Base-by-base conservation (phyloP, 371 early-diverging fungal genomes). In the Mucor saturninus region DNA sequence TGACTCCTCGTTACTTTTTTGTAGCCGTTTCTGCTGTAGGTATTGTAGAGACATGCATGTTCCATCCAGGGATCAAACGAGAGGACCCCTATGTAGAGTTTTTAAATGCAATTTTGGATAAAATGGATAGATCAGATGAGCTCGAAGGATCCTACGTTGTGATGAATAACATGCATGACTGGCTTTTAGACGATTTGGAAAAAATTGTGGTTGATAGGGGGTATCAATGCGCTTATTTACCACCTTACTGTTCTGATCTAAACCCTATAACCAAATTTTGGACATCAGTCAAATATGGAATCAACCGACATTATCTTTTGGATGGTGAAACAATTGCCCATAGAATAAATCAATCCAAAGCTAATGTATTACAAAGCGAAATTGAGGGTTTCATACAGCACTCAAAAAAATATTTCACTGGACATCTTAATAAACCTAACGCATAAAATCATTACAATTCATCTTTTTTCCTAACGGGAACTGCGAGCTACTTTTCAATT, bases 121-220 rank as follows among this genome's bases (percentile, higher is more conserved):
- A 21, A 21, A 4, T 46, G 46, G 46, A 46, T 21, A 15, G 8
- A 5, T 4, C 2, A 5, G 5, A 14, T 3, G 46, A 46, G 21
- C 6, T 3, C 21, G 26, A 46, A 9, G 26, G 46, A 6, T 21
- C 4, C 0, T 46, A 46, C 21, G 9, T 46, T 7, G 46, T 46
- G 9, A 46, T 46, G 46, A 46, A 9, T 9, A 26, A 26, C 5
- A 46, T 46, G 46, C 46, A 46, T 46, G 46, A 46, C 26, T 46
- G 46, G 46, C 46, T 46, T 26, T 46, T 46, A 21, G 46, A 46
- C 21, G 46, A 46, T 46, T 46, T 46, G 6, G 46, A 46, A 26
- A 21, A 21, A 46, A 46, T 46, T 0, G 26, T 46, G 8, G 8
- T 21, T 4, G 46, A 46, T 46, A 15, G 46, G 8, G 46, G 46